A percentile compares a stretch with the other conserved stretches of the same genome.
These are phyloP conservation scores for Martensiomyces pterosporus DNA, from an alignment of 192 early-diverging fungal species.

Conservation along the genomic window DNA sequence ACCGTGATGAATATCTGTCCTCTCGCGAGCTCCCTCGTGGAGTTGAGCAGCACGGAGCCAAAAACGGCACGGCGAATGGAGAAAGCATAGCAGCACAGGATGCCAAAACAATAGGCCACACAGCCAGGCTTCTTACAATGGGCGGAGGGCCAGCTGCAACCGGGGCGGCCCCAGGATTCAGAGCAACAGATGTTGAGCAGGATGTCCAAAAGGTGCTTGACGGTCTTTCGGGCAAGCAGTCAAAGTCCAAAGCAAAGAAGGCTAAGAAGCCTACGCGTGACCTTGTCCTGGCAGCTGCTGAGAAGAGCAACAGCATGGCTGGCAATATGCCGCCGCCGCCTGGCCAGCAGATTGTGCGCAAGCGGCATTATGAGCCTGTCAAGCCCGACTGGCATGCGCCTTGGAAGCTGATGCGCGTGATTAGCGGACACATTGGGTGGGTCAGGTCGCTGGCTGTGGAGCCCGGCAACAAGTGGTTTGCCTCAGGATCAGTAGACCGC, in stretches of 20 bases:
- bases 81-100: too few relatives aligned
- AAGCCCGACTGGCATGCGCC: conserved; percentile 95
- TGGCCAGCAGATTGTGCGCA: conserved; percentile 44
- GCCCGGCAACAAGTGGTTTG: conserved; percentile 97
- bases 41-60: conserved; percentile 2
- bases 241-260: conserved; percentile 22
- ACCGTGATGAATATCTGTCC: conserved; percentile 40
- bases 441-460: conserved; percentile 91
- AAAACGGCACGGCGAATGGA: not conserved
- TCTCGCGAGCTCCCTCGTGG: conserved; percentile 27
- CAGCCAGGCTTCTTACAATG: conserved; percentile 16
- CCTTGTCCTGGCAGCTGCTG: conserved; percentile 21
- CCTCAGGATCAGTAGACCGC: conserved; percentile 93
- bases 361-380: conserved; percentile 40
- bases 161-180: not conserved
- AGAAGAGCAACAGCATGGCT: conserved; percentile 2
- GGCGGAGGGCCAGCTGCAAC: not conserved
- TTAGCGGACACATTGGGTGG: conserved; percentile 97
- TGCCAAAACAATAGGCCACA: too few relatives aligned
- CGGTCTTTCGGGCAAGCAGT: conserved; percentile 23
- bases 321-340: conserved; percentile 13
- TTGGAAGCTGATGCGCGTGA: conserved; percentile 91
- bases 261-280: conserved; percentile 30
- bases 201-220: conserved; percentile 40
- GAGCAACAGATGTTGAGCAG: conserved; percentile 16